These are phyloP conservation scores for Plasmodiophora brassicae DNA, from an alignment of 208 protist species.

Conservation along the genomic window DNA sequence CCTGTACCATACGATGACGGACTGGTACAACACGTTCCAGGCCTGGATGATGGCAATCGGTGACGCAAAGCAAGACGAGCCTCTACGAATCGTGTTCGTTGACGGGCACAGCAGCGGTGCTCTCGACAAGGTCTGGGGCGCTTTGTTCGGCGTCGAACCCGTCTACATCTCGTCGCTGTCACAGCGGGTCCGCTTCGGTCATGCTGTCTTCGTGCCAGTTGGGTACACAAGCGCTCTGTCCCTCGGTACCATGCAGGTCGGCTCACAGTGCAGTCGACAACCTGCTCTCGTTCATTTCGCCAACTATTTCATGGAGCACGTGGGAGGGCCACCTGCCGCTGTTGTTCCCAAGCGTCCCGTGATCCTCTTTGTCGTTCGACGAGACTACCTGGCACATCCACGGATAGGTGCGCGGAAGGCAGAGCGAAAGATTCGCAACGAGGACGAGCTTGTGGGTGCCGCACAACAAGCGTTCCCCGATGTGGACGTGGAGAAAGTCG, in stretches of 20 bases:
- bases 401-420: not conserved
- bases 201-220: not conserved
- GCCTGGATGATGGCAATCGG: not conserved
- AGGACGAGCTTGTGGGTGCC: not conserved
- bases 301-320: not conserved
- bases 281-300: not conserved
- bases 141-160: not conserved
- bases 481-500: not conserved
- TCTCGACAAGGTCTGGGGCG: not conserved
- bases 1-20: constrained; percentile 32
- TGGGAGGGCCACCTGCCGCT: not conserved
- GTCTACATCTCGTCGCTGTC: not conserved
- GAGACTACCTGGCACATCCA: not conserved
- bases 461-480: not conserved
- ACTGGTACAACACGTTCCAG: constrained; percentile 37
- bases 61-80: not conserved
- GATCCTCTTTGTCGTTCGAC: not conserved
- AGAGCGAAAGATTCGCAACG: not conserved
- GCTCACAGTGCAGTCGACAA: not conserved
- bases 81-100: too few species aligned
- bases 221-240: constrained; percentile 26
- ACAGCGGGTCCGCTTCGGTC: not conserved
- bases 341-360: not conserved
- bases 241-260: not conserved
- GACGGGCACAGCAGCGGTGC: constrained; percentile 10